These are phyloP conservation scores for Cryptosporidium muris DNA, from an alignment of 169 alveolate genomes.

Conservation along the genomic window DNA sequence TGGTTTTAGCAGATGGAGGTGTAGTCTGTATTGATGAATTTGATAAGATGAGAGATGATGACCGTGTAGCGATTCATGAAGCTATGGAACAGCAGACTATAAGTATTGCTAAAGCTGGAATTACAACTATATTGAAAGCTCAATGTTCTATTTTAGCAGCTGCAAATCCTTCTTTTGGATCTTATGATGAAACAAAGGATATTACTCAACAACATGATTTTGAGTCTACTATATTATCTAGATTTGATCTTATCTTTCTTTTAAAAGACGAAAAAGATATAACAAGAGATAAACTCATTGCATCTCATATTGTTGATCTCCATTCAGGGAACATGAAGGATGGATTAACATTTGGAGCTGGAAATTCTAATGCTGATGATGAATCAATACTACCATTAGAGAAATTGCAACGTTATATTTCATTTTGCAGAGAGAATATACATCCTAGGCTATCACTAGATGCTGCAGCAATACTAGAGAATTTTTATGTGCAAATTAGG, in stretches of 20 bases:
- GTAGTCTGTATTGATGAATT: slow-evolving; percentile 99
- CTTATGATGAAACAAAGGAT: slow-evolving; percentile 94
- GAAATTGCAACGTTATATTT: slow-evolving; percentile 86
- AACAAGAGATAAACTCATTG: slow-evolving; percentile 90
- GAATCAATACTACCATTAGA: slow-evolving; percentile 81
- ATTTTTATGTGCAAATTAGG: slow-evolving; percentile 94
- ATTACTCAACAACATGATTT: slow-evolving; percentile 98
- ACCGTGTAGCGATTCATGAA: slow-evolving; percentile 99
- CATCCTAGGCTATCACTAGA: slow-evolving; percentile 95
- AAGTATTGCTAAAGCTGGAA: slow-evolving; percentile 99
- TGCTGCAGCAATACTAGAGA: slow-evolving; percentile 92
- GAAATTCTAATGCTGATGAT: background rate
- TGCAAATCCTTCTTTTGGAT: slow-evolving; percentile 99
- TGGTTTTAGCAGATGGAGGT: slow-evolving; percentile 99
- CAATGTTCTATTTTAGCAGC: slow-evolving; percentile 99
- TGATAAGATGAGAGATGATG: slow-evolving; percentile 99
- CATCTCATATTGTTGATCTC: slow-evolving; percentile 89
- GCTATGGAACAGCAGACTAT: slow-evolving; percentile 99
- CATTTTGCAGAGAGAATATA: slow-evolving; percentile 86
- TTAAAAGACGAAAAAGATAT: slow-evolving; percentile 95
- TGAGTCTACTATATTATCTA: slow-evolving; percentile 93
- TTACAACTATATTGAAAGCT: slow-evolving; percentile 96
- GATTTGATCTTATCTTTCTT: slow-evolving; percentile 98
- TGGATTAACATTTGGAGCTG: slow-evolving; percentile 67
- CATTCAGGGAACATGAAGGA: slow-evolving; percentile 71